Base-by-base conservation (phyloP, 2,329 filamentous ascomycete genomes). In the Venturia carpophila region DNA sequence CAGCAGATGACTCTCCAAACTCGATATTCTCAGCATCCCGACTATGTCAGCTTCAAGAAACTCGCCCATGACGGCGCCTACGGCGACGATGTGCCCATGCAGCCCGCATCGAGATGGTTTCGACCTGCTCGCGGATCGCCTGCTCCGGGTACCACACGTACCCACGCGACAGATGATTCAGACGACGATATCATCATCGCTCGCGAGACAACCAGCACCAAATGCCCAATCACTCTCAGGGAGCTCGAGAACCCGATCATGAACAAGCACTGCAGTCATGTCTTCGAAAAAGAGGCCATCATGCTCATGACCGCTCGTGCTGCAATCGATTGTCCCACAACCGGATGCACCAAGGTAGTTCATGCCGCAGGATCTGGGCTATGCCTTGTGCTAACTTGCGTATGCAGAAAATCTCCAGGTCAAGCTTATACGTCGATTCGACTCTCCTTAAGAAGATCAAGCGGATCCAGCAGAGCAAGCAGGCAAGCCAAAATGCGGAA, bases 221-320 rank as follows among this genome's bases (percentile, higher is more conserved):
- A 84, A 69, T 92, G 89, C 70, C 88, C 88, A 0, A 73, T 92
- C 24, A 88, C 88, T 0, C 77, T 91, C 68, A 78, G 79, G 63
- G 78, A 82, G 79, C 0, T 87, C 86, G 68, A 91, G 91, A 0
- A 92, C 77, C 88, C 89, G 91, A 73, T 91, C 88, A 71, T 91
- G 88, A 0, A 87, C 88, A 0, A 83, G 87, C 69, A 91, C 90
- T 43, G 85, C 88, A 3, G 91, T 80, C 82, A 91, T 84, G 74
- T 83, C 0, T 92, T 90, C 71, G 87, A 92, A 71, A 87, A 84
- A 73, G 71, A 73, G 1, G 84, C 84, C 0, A 87, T 92, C 47
- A 66, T 83, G 30, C 81, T 84, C 55, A 87, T 79, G 72, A 80
- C 80, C 45, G 64, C 73, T 70, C 62, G 63, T 15, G 75, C 69